phyloP scores from a whole-genome alignment of 768 basidiomycete species.

The Agrocybe praecox region DNA sequence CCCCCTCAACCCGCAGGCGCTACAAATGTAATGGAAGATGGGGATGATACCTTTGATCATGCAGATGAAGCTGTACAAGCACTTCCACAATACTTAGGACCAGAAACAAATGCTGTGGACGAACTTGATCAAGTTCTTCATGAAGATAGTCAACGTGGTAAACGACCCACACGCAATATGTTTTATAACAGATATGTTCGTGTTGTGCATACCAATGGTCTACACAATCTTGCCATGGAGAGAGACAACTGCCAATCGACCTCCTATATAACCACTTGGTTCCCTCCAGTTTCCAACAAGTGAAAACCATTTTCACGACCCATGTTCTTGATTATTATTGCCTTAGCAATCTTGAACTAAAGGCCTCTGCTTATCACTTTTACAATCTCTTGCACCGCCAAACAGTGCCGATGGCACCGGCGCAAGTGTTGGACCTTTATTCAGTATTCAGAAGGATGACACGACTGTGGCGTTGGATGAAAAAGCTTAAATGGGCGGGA shows the following conservation, averaged over 20 bases:
- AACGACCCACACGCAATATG: neutral
- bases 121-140: too few species aligned
- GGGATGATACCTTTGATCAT: too few species aligned
- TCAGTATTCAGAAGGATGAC: conserved; percentile 6
- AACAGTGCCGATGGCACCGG: conserved; percentile 2
- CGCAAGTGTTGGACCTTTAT: conserved; percentile 2
- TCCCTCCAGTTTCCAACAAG: neutral
- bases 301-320: neutral
- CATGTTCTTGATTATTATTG: neutral
- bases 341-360: conserved; percentile 1
- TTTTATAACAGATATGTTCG: conserved; percentile 7
- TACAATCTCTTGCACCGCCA: neutral
- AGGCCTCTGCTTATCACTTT: conserved; percentile 8
- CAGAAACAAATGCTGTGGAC: too few species aligned
- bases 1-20: too few species aligned
- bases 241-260: neutral
- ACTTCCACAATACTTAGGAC: too few species aligned
- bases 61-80: too few species aligned
- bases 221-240: neutral
- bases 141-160: neutral
- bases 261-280: neutral
- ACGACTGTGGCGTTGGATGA: conserved; percentile 10
- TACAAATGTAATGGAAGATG: too few species aligned
- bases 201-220: conserved; percentile 1
- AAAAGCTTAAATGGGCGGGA: conserved; percentile 11